phyloP scores from a whole-genome alignment of 2,329 filamentous ascomycete genomes.

The Westerdykella ornata region DNA sequence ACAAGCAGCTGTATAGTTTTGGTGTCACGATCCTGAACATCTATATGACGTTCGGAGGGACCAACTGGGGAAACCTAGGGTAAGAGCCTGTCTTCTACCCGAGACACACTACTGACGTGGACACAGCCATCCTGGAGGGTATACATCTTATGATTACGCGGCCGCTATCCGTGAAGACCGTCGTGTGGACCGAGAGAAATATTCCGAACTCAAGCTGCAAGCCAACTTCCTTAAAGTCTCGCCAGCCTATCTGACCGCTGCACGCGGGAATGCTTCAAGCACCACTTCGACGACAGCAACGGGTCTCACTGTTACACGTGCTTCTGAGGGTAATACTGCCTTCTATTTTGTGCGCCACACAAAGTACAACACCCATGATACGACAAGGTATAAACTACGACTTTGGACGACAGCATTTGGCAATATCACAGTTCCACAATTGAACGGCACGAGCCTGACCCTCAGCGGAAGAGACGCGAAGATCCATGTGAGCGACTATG shows the following conservation, averaged over 20 bases:
- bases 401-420: constrained; percentile 54
- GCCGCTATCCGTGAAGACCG: constrained; percentile 63
- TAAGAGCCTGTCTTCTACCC: too few species aligned
- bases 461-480: constrained; percentile 60
- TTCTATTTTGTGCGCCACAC: constrained; percentile 63
- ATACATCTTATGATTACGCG: constrained; percentile 55
- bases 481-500: constrained; percentile 61
- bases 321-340: constrained; percentile 50
- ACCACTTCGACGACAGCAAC: constrained; percentile 35
- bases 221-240: constrained; percentile 69
- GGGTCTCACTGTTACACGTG: constrained; percentile 55
- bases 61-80: constrained; percentile 65
- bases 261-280: constrained; percentile 26
- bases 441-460: constrained; percentile 48
- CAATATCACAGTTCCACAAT: constrained; percentile 52
- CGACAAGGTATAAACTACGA: constrained; percentile 57
- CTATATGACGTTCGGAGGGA: constrained; percentile 75
- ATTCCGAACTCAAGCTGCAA: constrained; percentile 69
- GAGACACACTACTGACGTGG: constrained; percentile 26
- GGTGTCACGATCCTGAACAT: constrained; percentile 63
- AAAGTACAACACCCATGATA: constrained; percentile 54
- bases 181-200: constrained; percentile 64
- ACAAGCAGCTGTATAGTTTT: constrained; percentile 66
- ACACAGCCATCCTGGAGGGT: constrained; percentile 57
- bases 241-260: constrained; percentile 57